Percentiles rank a stretch among this genome's conserved stretches.
Evolutionary conservation across 306 rosid genomes (phyloP).

Genomic region (Elaeagnus macrophylla): DNA sequence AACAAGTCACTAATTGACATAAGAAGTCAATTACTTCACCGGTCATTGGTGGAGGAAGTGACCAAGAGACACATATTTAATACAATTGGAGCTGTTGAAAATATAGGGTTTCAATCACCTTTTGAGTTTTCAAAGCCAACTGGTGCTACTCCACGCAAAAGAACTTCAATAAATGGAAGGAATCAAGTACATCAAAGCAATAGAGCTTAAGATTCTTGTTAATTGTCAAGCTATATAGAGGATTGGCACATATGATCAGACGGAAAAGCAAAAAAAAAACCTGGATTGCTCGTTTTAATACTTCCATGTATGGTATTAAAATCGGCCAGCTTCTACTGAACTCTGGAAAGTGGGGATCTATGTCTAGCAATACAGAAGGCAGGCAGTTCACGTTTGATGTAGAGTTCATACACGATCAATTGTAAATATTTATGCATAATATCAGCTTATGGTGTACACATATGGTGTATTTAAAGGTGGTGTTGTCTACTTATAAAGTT

Average conservation of each 20-base stretch:
- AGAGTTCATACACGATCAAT: neutral
- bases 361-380: too few relatives aligned
- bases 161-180: slow-evolving; percentile 22
- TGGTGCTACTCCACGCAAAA: slow-evolving; percentile 14
- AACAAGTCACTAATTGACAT: slow-evolving; percentile 62
- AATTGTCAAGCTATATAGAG: neutral
- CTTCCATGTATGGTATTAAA: too few relatives aligned
- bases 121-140: slow-evolving; percentile 31
- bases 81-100: slow-evolving; percentile 71
- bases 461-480: slow-evolving; percentile 9
- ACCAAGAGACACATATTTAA: slow-evolving; percentile 58
- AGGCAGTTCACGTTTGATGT: too few relatives aligned
- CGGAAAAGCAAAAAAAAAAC: slow-evolving; percentile 7
- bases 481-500: slow-evolving; percentile 3
- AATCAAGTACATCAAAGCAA: slow-evolving; percentile 14
- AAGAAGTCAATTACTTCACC: slow-evolving; percentile 63
- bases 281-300: too few relatives aligned
- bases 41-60: slow-evolving; percentile 71
- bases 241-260: neutral
- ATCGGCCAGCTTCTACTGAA: too few relatives aligned
- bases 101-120: slow-evolving; percentile 67
- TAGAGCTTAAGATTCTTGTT: slow-evolving; percentile 3
- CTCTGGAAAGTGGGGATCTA: too few relatives aligned
- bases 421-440: slow-evolving; percentile 22
- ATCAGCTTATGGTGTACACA: slow-evolving; percentile 5